phyloP scores from a whole-genome alignment of 192 early-diverging fungal genomes.

The Podila horticola region DNA sequence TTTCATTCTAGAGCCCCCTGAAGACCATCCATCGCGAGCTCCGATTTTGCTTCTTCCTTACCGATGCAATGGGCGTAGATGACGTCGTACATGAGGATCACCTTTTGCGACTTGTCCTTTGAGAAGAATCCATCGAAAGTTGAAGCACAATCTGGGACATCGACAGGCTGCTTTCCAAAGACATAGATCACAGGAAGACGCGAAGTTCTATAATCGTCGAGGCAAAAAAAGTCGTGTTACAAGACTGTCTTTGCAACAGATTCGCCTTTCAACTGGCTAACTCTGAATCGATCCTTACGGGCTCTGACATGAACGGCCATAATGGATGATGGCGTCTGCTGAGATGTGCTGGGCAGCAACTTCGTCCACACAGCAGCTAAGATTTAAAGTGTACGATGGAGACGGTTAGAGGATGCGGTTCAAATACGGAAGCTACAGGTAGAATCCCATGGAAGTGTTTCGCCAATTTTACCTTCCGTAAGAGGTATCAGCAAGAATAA shows the following conservation, averaged over 20 bases:
- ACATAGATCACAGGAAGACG: slow-evolving; percentile 87
- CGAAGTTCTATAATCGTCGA: slow-evolving; percentile 63
- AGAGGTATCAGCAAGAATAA: slow-evolving; percentile 94
- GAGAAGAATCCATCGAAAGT: slow-evolving; percentile 57
- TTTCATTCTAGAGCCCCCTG: too few relatives aligned
- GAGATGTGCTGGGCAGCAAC: slow-evolving; percentile 92
- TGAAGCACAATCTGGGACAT: slow-evolving; percentile 65
- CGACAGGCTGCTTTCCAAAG: slow-evolving; percentile 81
- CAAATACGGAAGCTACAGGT: neutral
- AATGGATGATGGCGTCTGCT: slow-evolving; percentile 94
- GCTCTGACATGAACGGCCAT: slow-evolving; percentile 91
- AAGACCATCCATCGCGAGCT: too few relatives aligned
- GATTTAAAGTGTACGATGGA: neutral
- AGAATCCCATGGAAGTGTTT: neutral
- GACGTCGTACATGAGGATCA: slow-evolving; percentile 84
- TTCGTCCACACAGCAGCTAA: slow-evolving; percentile 96
- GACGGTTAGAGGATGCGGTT: neutral
- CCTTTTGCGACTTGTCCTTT: slow-evolving; percentile 46
- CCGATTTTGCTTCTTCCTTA: slow-evolving; percentile 8
- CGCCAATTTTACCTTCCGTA: slow-evolving; percentile 75
- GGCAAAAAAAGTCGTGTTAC: neutral
- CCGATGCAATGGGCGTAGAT: slow-evolving; percentile 70
- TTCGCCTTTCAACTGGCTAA: neutral
- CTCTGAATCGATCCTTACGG: slow-evolving; percentile 60
- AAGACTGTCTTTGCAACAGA: neutral